Conservation (phyloP, 176 grass and related monocot genomes). For the Bromus sterilis region DNA sequence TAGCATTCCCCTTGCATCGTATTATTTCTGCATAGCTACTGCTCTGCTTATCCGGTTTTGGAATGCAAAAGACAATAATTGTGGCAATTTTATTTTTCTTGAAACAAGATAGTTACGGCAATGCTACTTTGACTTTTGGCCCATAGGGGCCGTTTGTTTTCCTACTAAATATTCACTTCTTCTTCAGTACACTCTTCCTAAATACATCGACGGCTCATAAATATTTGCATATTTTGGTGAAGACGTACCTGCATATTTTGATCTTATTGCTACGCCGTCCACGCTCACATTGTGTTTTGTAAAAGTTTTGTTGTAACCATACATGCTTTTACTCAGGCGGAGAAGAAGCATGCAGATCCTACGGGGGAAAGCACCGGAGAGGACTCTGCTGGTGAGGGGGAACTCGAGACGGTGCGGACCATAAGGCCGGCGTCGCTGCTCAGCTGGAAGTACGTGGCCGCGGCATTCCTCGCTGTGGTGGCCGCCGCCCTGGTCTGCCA, state of each 20-base stretch:
- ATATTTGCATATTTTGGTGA: not conserved
- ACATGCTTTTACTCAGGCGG: conserved; percentile 29
- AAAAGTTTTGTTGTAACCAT: conserved; percentile 10
- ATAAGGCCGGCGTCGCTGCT: conserved; percentile 39
- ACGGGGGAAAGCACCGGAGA: not conserved
- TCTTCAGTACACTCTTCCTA: too few relatives aligned
- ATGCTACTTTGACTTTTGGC: not conserved
- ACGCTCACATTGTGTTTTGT: not conserved
- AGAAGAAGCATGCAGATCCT: conserved; percentile 8
- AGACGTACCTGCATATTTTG: not conserved
- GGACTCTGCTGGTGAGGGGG: conserved; percentile 22
- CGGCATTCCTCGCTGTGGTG: conserved; percentile 34
- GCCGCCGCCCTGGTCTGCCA: conserved; percentile 20
- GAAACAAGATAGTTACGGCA: not conserved
- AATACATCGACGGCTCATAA: not conserved
- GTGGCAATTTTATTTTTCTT: too few relatives aligned
- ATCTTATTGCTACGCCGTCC: not conserved
- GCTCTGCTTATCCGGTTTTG: not conserved
- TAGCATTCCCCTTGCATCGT: not conserved
- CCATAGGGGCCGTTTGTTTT: not conserved
- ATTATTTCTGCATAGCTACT: not conserved
- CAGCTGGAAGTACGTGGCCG: conserved; percentile 40
- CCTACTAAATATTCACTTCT: too few relatives aligned
- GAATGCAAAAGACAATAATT: not conserved
- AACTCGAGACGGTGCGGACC: conserved; percentile 28